These are phyloP conservation scores for Wakefieldia striispora DNA, from an alignment of 768 basidiomycete genomes.

Conservation along the genomic window DNA sequence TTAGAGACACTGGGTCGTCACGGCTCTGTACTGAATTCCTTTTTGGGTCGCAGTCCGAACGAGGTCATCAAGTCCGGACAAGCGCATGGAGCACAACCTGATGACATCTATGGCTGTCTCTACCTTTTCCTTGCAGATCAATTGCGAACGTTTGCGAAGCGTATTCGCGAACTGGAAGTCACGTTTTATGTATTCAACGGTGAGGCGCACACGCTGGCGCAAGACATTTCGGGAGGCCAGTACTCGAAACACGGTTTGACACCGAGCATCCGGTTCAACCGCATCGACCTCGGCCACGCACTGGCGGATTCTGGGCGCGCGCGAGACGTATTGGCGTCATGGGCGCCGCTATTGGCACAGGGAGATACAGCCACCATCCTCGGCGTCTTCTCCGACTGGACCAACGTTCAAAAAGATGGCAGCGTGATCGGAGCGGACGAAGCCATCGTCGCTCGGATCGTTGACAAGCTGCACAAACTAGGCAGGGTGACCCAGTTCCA, in stretches of 20 bases:
- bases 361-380: conserved; percentile 35
- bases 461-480: conserved; percentile 12
- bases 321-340: conserved; percentile 28
- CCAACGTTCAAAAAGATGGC: conserved; percentile 3
- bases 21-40: neutral
- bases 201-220: conserved; percentile 39
- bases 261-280: conserved; percentile 36
- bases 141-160: conserved; percentile 37
- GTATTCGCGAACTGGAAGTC: conserved; percentile 36
- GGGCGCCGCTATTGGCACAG: conserved; percentile 36
- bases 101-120: conserved; percentile 48
- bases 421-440: conserved; percentile 14
- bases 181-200: conserved; percentile 34
- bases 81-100: conserved; percentile 33
- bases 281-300: conserved; percentile 43
- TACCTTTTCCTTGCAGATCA: conserved; percentile 44
- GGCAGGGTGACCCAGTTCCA: conserved; percentile 19
- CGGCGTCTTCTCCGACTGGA: conserved; percentile 45
- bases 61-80: conserved; percentile 38
- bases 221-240: conserved; percentile 29
- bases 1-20: neutral
- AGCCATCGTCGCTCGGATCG: conserved; percentile 5
- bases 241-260: conserved; percentile 25
- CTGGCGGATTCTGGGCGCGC: conserved; percentile 35
- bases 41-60: conserved; percentile 32